These are phyloP conservation scores for Colletotrichum kahawae DNA, from an alignment of 2,329 filamentous ascomycete species.

Conservation along the genomic window DNA sequence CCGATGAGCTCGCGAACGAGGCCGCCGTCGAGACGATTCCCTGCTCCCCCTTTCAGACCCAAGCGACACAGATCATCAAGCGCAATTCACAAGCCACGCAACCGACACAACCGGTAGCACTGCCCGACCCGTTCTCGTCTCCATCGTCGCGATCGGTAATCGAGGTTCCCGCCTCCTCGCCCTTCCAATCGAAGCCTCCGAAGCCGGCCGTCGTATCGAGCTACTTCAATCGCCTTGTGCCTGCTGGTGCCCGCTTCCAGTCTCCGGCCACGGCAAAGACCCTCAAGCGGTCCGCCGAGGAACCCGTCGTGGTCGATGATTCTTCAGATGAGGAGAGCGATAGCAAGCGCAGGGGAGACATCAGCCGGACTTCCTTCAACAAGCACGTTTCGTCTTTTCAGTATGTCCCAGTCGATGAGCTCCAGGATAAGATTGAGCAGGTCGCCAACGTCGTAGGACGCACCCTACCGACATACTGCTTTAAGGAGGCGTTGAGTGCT, in stretches of 20 bases:
- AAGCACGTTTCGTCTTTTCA: conserved; percentile 41
- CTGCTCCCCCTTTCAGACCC: conserved; percentile 48
- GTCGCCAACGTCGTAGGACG: conserved; percentile 40
- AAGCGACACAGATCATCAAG: conserved; percentile 48
- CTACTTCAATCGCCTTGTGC: conserved; percentile 67
- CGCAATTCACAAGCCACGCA: conserved; percentile 27
- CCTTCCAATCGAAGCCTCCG: conserved; percentile 50
- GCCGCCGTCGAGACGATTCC: conserved; percentile 45
- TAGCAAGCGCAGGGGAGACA: conserved; percentile 61
- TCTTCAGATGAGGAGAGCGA: conserved; percentile 53
- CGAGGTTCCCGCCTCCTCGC: conserved; percentile 91
- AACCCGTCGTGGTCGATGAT: conserved; percentile 54
- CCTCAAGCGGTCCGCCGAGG: conserved; percentile 40
- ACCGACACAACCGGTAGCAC: conserved; percentile 24
- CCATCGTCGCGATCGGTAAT: conserved; percentile 55
- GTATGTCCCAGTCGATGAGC: conserved; percentile 56
- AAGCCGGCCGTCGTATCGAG: conserved; percentile 16
- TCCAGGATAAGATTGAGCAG: conserved; percentile 36
- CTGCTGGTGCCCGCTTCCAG: conserved; percentile 75
- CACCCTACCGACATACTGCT: conserved; percentile 33
- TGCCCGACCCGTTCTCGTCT: conserved; percentile 37
- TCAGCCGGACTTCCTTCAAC: conserved; percentile 64
- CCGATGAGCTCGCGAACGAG: conserved; percentile 46
- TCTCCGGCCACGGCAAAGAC: conserved; percentile 41
- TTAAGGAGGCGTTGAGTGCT: conserved; percentile 35